Conservation (phyloP, 352 stramenopile species). For the Pythium chondricola region DNA sequence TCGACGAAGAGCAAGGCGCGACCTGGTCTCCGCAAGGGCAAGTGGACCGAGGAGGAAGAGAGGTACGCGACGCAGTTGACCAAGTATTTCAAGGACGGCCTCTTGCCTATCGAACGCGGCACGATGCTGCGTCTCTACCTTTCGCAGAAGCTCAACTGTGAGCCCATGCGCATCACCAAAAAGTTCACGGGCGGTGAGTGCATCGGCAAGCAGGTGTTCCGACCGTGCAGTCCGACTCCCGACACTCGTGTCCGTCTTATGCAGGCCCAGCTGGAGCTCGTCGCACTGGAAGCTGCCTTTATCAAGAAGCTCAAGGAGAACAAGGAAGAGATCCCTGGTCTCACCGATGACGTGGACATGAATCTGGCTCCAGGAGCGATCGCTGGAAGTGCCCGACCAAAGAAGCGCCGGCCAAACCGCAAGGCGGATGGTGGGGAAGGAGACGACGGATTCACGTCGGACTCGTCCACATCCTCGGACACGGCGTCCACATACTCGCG, state of each 20-base stretch:
- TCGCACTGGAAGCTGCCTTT: conserved; percentile 67
- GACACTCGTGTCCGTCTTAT: conserved; percentile 61
- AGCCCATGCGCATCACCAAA: conserved; percentile 91
- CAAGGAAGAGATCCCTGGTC: conserved; percentile 51
- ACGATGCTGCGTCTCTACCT: conserved; percentile 89
- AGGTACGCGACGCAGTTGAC: conserved; percentile 67
- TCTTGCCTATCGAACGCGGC: conserved; percentile 75
- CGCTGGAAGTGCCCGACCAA: conserved; percentile 21
- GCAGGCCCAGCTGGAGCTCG: conserved; percentile 66
- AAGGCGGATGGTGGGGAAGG: conserved; percentile 18
- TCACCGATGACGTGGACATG: conserved; percentile 46
- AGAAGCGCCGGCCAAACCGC: conserved; percentile 24
- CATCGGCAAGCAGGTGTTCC: conserved; percentile 88
- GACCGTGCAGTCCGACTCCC: conserved; percentile 60
- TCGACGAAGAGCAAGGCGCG: conserved; percentile 83
- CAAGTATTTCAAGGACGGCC: conserved; percentile 82
- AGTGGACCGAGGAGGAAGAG: conserved; percentile 83
- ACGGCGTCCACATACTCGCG: conserved; percentile 3
- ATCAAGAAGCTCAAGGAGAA: conserved; percentile 77
- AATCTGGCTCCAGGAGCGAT: conserved; percentile 16
- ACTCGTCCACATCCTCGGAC: conserved; percentile 25
- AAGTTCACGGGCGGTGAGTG: conserved; percentile 89
- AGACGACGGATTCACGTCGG: conserved; percentile 23
- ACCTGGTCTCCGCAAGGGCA: conserved; percentile 79
- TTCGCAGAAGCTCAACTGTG: conserved; percentile 90